These are phyloP conservation scores for Fusarium sp. DNA, from an alignment of 2,329 filamentous ascomycete genomes.

Conservation along the genomic window DNA sequence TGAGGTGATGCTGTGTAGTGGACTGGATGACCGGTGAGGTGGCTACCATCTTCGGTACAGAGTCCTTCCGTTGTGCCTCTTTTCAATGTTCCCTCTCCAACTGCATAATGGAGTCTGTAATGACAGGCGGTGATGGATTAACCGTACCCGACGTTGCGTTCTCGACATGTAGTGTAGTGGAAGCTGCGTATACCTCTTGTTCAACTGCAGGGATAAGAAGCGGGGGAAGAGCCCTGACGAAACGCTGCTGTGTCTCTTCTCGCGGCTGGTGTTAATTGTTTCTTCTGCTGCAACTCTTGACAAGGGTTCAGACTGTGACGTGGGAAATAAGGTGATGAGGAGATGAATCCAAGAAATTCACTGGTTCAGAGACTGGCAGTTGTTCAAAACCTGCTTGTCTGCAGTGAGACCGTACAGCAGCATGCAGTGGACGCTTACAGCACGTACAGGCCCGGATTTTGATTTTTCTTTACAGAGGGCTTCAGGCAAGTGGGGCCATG, in stretches of 20 bases:
- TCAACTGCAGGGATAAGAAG: slow-evolving; percentile 25
- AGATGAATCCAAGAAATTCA: slow-evolving; percentile 7
- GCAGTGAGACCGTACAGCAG: slow-evolving; percentile 16
- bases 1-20: slow-evolving; percentile 19
- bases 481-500: slow-evolving; percentile 26
- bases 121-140: slow-evolving; percentile 26
- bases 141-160: slow-evolving; percentile 20
- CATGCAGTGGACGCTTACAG: slow-evolving; percentile 30
- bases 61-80: slow-evolving; percentile 1
- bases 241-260: slow-evolving; percentile 16
- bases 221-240: slow-evolving; percentile 23
- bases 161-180: slow-evolving; percentile 18
- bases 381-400: slow-evolving; percentile 23
- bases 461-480: slow-evolving; percentile 1
- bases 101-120: slow-evolving; percentile 9
- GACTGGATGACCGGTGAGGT: slow-evolving; percentile 18
- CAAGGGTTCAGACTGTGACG: slow-evolving; percentile 25
- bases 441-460: not conserved
- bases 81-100: not conserved
- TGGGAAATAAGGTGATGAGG: slow-evolving; percentile 25
- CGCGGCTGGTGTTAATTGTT: slow-evolving; percentile 21
- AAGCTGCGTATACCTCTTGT: slow-evolving; percentile 21
- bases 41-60: slow-evolving; percentile 11
- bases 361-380: slow-evolving; percentile 15
- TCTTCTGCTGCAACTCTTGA: slow-evolving; percentile 12